Evolutionary conservation across 805 yeast species (phyloP).

Genomic region (Candida taoyuanica): DNA sequence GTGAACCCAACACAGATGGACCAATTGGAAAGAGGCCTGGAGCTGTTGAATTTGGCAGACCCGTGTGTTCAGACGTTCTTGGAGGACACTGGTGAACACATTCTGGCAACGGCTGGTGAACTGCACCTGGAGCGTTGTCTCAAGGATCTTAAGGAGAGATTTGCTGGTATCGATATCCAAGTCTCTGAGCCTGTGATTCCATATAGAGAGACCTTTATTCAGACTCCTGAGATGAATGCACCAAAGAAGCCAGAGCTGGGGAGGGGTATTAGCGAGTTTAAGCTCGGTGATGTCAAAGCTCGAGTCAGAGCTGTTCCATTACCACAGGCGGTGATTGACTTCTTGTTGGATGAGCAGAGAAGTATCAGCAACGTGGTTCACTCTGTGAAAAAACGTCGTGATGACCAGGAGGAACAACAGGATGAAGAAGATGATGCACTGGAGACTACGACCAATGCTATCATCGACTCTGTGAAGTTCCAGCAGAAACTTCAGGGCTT

Average conservation of each 20-base stretch:
- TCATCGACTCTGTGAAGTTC: constrained; percentile 29
- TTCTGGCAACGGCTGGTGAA: constrained; percentile 94
- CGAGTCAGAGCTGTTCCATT: constrained; percentile 48
- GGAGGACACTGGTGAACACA: constrained; percentile 89
- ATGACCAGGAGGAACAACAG: constrained; percentile 10
- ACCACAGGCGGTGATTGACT: constrained; percentile 43
- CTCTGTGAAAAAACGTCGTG: constrained; percentile 14
- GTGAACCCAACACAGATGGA: constrained; percentile 77
- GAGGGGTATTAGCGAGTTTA: constrained; percentile 46
- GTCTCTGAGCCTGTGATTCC: constrained; percentile 93
- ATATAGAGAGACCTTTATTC: constrained; percentile 76
- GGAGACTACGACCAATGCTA: constrained; percentile 21
- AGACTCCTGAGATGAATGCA: constrained; percentile 47
- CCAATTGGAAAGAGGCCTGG: constrained; percentile 71
- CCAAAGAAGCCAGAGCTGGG: constrained; percentile 41
- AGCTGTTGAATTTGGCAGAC: constrained; percentile 78
- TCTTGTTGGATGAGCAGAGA: constrained; percentile 43
- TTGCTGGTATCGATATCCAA: constrained; percentile 85
- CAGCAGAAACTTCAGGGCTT: constrained; percentile 30
- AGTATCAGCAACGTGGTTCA: constrained; percentile 36
- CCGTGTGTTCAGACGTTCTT: constrained; percentile 88
- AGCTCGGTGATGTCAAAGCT: constrained; percentile 45
- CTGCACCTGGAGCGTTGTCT: constrained; percentile 91
- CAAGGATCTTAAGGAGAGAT: constrained; percentile 84
- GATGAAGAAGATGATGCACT: constrained; percentile 23